A percentile compares a stretch with the other conserved stretches of the same genome.
phyloP scores from a whole-genome alignment of 257 asterid genomes.

The Knoxia roxburghii region DNA sequence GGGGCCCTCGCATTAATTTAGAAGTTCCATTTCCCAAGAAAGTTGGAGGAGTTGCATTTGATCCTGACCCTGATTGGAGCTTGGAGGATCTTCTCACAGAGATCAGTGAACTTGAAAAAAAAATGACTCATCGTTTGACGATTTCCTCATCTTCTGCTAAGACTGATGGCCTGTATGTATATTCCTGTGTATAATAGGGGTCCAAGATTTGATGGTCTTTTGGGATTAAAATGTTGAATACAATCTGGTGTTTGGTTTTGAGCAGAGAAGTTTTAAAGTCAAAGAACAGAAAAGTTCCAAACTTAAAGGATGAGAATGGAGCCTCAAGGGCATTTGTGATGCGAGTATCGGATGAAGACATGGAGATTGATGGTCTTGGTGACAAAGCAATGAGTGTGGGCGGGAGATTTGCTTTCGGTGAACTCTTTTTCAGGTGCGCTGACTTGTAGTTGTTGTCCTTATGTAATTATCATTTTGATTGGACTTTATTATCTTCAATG shows the following conservation, averaged over 20 bases:
- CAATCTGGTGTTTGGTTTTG: not conserved
- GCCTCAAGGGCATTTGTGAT: slow-evolving; percentile 47
- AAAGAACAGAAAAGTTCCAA: slow-evolving; percentile 35
- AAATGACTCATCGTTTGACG: slow-evolving; percentile 25
- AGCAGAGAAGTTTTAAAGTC: slow-evolving; percentile 2
- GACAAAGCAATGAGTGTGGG: slow-evolving; percentile 32
- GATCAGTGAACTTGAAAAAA: slow-evolving; percentile 49
- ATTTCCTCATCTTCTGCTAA: slow-evolving; percentile 42
- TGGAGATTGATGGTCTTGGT: slow-evolving; percentile 21
- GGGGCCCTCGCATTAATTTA: slow-evolving; percentile 47
- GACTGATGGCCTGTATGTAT: slow-evolving; percentile 40
- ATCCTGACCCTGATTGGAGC: slow-evolving; percentile 87
- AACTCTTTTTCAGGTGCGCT: slow-evolving; percentile 53
- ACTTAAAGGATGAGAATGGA: slow-evolving; percentile 27
- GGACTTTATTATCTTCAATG: not conserved
- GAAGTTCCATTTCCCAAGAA: slow-evolving; percentile 38
- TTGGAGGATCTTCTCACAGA: slow-evolving; percentile 57
- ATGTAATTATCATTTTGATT: not conserved
- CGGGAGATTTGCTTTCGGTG: slow-evolving; percentile 49
- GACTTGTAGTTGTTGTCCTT: not conserved
- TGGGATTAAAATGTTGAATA: not conserved
- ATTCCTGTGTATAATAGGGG: not conserved
- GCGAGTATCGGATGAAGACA: slow-evolving; percentile 40
- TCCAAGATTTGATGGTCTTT: not conserved
- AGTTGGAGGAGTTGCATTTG: slow-evolving; percentile 52